Base-by-base conservation (phyloP, 73 alveolate genomes). In the Paramecium tetraurelia region DNA sequence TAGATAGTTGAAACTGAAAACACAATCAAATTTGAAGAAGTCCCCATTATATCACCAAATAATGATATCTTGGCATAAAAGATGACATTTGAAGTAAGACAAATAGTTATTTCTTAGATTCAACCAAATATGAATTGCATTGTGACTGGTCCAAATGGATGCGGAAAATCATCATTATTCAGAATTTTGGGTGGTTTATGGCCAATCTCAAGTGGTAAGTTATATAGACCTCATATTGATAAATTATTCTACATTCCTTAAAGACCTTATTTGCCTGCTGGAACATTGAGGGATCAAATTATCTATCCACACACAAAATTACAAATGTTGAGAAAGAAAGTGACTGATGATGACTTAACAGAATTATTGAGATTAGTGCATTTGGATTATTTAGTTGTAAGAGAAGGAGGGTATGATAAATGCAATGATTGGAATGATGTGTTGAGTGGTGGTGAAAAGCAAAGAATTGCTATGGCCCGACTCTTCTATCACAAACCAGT, bases 391-490 rank as follows among this genome's bases (percentile, higher is more conserved):
- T 85, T 96, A 69, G 95, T 96, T 41, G 95, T 80, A n/a, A 96
- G 97, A 89, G 97, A 93, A 83, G 99, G 98, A 33, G 97, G 97
- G 22, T 96, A 93, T 92, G 97, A 95, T 72, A 86, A 85, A 57
- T 76, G 46, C 27, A 92, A 93, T 46, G 98, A 97, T 90, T 97
- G 99, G 99, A 95, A 95, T 84, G 98, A 97, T 70, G 96, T 95
- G 11, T 93, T 97, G 69, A 86, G 96, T 46, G 99, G 99, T 38
- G 99, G 99, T 14, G 99, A 97, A 86, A 96, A 97, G 76, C 97
- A 97, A 90, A 93, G 98, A 92, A 96, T 97, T 41, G 99, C 99
- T 72, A 97, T 97, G 99, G 98, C 98, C 20, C 92, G 99, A 86
- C 93, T 97, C 36, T 92, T 96, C 95, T 97, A 97, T 80, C 99